phyloP scores from a whole-genome alignment of 352 stramenopile species.

The Globisporangium nodosum region DNA sequence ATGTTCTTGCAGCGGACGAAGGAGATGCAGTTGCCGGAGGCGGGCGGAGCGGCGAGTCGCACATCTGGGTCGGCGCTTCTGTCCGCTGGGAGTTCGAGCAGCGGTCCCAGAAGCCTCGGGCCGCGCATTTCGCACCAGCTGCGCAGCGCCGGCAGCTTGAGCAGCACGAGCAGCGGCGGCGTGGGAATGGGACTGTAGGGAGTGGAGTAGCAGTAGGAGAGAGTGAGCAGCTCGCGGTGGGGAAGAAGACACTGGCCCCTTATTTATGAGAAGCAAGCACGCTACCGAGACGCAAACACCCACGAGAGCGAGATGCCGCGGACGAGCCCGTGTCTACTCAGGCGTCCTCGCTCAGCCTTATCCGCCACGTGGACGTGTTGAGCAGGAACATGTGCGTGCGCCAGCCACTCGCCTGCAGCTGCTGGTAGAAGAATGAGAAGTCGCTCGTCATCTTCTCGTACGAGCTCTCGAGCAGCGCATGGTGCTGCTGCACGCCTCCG shows the following conservation, averaged over 20 bases:
- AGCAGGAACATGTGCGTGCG: constrained; percentile 70
- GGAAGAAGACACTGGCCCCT: background rate
- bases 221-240: background rate
- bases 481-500: background rate
- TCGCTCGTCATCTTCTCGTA: constrained; percentile 41
- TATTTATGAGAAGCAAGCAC: constrained; percentile 1
- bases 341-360: constrained; percentile 43
- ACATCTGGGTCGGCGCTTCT: constrained; percentile 19
- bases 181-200: constrained; percentile 2
- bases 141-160: constrained; percentile 63
- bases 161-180: constrained; percentile 36
- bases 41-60: background rate
- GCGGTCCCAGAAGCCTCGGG: constrained; percentile 15
- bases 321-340: constrained; percentile 8
- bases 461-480: constrained; percentile 36
- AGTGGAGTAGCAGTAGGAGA: background rate
- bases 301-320: background rate
- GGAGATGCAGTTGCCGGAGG: constrained; percentile 14
- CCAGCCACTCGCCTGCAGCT: constrained; percentile 56
- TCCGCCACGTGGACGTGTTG: constrained; percentile 57
- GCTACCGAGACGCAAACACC: too few species aligned
- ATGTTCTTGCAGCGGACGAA: constrained; percentile 46
- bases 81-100: constrained; percentile 33
- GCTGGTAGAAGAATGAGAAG: constrained; percentile 61
- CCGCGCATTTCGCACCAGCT: constrained; percentile 35